Percentiles rank a stretch among this genome's conserved stretches.
These are phyloP conservation scores for Serendipita vermifera DNA, from an alignment of 768 basidiomycete species.

Conservation along the genomic window DNA sequence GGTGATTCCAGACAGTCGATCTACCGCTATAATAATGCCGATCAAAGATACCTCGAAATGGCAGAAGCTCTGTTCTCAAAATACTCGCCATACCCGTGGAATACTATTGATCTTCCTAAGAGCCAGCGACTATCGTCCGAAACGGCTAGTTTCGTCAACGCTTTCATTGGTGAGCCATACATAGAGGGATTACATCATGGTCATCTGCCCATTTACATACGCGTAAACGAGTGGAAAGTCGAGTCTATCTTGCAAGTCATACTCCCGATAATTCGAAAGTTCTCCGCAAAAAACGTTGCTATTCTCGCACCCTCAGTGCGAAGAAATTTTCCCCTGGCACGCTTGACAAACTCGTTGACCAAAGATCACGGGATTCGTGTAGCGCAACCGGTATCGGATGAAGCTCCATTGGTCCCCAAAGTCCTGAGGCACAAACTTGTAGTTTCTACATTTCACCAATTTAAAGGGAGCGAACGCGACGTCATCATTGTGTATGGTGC, in stretches of 20 bases:
- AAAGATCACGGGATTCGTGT: not conserved
- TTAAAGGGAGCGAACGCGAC: constrained; percentile 11
- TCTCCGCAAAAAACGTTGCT: not conserved
- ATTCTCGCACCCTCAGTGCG: constrained; percentile 11
- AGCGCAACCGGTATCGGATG: constrained; percentile 1
- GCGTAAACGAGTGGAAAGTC: not conserved
- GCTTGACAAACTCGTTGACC: constrained; percentile 3
- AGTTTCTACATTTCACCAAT: constrained; percentile 10
- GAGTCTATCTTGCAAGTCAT: not conserved
- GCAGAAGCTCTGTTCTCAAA: not conserved
- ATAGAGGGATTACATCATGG: constrained; percentile 8
- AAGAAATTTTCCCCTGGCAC: not conserved
- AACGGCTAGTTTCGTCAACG: constrained; percentile 8
- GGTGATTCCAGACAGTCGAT: constrained; percentile 8
- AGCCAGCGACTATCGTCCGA: constrained; percentile 6
- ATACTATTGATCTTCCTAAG: constrained; percentile 2
- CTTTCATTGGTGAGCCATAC: constrained; percentile 11
- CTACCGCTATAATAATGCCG: constrained; percentile 11
- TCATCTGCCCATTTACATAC: constrained; percentile 6
- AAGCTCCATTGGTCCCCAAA: not conserved
- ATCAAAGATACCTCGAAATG: constrained; percentile 2
- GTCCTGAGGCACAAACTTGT: constrained; percentile 8
- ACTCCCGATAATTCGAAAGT: constrained; percentile 3
- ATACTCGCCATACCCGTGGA: constrained; percentile 6
- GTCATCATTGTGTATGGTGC: constrained; percentile 9